Conservation (phyloP, 2,329 filamentous ascomycete species). For the Arthrobotrys conoides region DNA sequence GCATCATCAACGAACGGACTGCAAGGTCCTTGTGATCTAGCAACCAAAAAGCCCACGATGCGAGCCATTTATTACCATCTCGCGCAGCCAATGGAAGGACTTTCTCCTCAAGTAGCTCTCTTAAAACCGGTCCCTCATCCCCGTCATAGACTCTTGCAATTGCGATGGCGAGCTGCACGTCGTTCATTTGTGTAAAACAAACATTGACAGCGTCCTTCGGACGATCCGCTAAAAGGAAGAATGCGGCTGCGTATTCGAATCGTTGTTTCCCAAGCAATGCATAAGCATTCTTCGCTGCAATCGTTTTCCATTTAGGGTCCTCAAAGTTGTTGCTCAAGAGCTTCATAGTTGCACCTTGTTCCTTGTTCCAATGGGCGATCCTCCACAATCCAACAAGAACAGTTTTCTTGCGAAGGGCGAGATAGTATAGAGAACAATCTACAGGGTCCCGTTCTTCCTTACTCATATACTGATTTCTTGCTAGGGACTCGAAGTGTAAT, state of each 20-base stretch:
- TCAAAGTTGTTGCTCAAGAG: slow-evolving; percentile 92
- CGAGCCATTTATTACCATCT: slow-evolving; percentile 91
- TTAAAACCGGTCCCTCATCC: slow-evolving; percentile 81
- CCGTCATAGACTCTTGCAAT: slow-evolving; percentile 90
- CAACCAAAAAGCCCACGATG: slow-evolving; percentile 97
- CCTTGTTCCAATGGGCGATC: slow-evolving; percentile 89
- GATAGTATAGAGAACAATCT: slow-evolving; percentile 90
- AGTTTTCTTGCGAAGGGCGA: slow-evolving; percentile 90
- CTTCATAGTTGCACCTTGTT: slow-evolving; percentile 83
- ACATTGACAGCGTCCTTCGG: slow-evolving; percentile 88
- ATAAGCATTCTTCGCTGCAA: slow-evolving; percentile 95
- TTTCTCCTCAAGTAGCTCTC: slow-evolving; percentile 81
- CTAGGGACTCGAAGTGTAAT: slow-evolving; percentile 88
- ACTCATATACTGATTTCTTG: slow-evolving; percentile 92
- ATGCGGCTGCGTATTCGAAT: slow-evolving; percentile 95
- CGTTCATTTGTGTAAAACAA: slow-evolving; percentile 86
- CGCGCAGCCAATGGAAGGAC: slow-evolving; percentile 82
- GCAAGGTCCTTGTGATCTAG: slow-evolving; percentile 85
- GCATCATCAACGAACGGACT: slow-evolving; percentile 85
- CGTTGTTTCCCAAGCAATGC: slow-evolving; percentile 90
- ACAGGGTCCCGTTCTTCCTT: slow-evolving; percentile 89
- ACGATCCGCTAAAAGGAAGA: slow-evolving; percentile 91
- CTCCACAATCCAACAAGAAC: slow-evolving; percentile 93
- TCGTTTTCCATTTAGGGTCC: slow-evolving; percentile 86
- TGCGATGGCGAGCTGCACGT: slow-evolving; percentile 89